phyloP scores from a whole-genome alignment of 768 basidiomycete species.

The Panus rudis region DNA sequence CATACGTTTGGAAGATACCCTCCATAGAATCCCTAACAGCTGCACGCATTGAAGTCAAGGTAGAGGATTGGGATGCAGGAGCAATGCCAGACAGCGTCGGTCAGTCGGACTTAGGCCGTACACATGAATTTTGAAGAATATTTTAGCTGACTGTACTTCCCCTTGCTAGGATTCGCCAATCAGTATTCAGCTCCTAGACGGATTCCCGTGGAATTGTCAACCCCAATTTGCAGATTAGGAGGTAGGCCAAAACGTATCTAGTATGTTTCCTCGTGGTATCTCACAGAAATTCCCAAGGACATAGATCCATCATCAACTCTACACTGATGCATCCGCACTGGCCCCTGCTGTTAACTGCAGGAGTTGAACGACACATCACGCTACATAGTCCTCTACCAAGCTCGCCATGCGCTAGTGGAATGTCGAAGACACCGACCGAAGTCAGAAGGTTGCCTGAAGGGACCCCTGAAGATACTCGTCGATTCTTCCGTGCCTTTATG shows the following conservation, averaged over 20 bases:
- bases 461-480: slow-evolving; percentile 26
- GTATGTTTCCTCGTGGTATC: too few relatives aligned
- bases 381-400: slow-evolving; percentile 60
- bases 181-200: slow-evolving; percentile 33
- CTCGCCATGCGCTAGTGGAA: slow-evolving; percentile 39
- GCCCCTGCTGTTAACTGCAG: slow-evolving; percentile 60
- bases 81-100: slow-evolving; percentile 32
- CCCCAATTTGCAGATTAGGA: slow-evolving; percentile 52
- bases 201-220: slow-evolving; percentile 56
- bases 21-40: slow-evolving; percentile 34
- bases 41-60: slow-evolving; percentile 39
- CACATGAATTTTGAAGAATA: slow-evolving; percentile 2
- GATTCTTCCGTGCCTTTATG: slow-evolving; percentile 31
- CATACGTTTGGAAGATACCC: slow-evolving; percentile 76
- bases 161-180: slow-evolving; percentile 37
- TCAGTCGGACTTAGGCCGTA: slow-evolving; percentile 17
- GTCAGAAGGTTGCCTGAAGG: slow-evolving; percentile 40
- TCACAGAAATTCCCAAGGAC: slow-evolving; percentile 35
- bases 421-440: slow-evolving; percentile 38
- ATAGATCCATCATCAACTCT: slow-evolving; percentile 73
- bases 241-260: slow-evolving; percentile 31
- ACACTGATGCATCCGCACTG: slow-evolving; percentile 65
- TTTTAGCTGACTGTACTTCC: too few relatives aligned
- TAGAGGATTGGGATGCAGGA: slow-evolving; percentile 37
- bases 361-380: slow-evolving; percentile 63